Evolutionary conservation across 2,329 filamentous ascomycete species (phyloP).

Genomic region (Ploettnerulaceae sp.): DNA sequence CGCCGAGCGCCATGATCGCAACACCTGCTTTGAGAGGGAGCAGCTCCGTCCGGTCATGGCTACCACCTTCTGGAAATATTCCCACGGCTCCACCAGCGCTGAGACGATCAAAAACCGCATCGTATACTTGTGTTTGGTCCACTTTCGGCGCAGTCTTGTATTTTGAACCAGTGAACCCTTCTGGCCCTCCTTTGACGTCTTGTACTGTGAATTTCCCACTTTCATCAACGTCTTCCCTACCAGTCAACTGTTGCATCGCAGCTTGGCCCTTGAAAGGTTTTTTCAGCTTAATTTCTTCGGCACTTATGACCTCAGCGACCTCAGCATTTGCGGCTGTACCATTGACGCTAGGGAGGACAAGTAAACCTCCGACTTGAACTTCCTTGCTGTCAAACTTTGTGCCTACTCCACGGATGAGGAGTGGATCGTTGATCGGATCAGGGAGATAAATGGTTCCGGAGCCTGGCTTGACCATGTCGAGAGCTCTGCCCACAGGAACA

Average conservation of each 20-base stretch:
- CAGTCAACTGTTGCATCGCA: constrained; percentile 75
- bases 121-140: constrained; percentile 89
- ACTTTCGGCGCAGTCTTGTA: constrained; percentile 91
- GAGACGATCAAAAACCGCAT: constrained; percentile 83
- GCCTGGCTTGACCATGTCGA: constrained; percentile 80
- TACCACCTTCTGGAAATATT: constrained; percentile 95
- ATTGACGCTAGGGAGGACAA: constrained; percentile 82
- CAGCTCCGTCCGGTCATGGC: constrained; percentile 87
- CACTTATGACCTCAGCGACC: constrained; percentile 73
- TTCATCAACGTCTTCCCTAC: constrained; percentile 65
- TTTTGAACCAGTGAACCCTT: constrained; percentile 68
- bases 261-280: constrained; percentile 77
- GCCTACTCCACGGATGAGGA: constrained; percentile 61
- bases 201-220: constrained; percentile 58
- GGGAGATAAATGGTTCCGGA: constrained; percentile 81
- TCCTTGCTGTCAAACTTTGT: constrained; percentile 66
- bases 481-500: constrained; percentile 86
- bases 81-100: constrained; percentile 83
- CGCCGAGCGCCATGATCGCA: constrained; percentile 94
- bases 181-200: constrained; percentile 43
- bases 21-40: constrained; percentile 93
- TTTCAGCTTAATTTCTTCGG: constrained; percentile 80
- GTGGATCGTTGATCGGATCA: constrained; percentile 79
- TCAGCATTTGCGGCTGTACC: constrained; percentile 69
- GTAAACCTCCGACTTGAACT: constrained; percentile 72